Percentiles rank a stretch among this genome's conserved stretches.
These are phyloP conservation scores for Naegleria gruberi DNA, from an alignment of 208 protist genomes.

Conservation along the genomic window DNA sequence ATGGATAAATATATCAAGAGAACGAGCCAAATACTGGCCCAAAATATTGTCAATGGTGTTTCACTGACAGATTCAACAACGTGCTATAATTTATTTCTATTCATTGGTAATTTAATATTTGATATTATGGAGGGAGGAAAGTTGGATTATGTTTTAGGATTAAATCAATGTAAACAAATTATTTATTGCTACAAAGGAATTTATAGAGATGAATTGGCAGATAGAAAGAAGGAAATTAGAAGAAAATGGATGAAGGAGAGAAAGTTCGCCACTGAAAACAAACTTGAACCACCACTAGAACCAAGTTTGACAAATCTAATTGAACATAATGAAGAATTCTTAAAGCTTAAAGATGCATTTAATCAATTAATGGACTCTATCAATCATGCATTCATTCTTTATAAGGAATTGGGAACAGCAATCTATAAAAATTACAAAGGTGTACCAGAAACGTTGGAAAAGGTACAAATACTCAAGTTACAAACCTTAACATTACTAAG, in stretches of 20 bases:
- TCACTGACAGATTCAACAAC: background rate
- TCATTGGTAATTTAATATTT: background rate
- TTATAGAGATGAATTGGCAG: background rate
- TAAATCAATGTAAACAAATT: background rate
- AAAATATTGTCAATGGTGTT: background rate
- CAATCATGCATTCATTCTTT: background rate
- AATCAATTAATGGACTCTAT: background rate
- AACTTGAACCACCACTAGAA: background rate
- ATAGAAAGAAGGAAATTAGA: background rate
- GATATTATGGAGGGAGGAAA: background rate
- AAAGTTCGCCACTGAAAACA: background rate
- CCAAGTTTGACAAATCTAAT: background rate
- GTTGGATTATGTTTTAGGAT: background rate
- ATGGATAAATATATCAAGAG: background rate
- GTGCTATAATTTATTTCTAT: background rate
- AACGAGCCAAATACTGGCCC: background rate
- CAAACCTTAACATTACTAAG: background rate
- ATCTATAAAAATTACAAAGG: background rate
- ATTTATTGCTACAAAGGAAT: background rate
- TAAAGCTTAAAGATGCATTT: background rate
- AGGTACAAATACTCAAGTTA: background rate
- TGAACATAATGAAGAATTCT: background rate
- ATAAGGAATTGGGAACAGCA: background rate
- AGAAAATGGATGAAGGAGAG: background rate
- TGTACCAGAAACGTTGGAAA: background rate